Conservation (phyloP, 352 stramenopile genomes). For the Globisporangium splendens region DNA sequence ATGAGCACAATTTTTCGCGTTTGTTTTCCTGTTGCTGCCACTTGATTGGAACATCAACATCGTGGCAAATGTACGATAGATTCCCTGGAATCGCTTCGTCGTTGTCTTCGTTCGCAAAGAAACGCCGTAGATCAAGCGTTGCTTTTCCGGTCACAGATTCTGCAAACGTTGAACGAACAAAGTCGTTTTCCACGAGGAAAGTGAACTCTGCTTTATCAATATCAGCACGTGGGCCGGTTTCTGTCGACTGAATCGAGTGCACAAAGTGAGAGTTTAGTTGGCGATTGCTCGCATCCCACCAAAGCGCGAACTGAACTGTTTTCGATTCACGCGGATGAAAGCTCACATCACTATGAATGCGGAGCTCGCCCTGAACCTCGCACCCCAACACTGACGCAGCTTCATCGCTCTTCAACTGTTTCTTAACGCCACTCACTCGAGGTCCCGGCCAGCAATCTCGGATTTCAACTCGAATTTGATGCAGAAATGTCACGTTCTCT, state of each 20-base stretch:
- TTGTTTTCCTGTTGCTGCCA: conserved; percentile 2
- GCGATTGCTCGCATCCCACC: conserved; percentile 43
- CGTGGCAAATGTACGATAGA: background rate
- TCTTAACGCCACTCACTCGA: background rate
- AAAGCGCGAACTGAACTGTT: conserved; percentile 38
- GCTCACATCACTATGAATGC: conserved; percentile 7
- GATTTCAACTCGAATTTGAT: conserved; percentile 27
- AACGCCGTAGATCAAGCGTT: conserved; percentile 18
- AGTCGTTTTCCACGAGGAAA: conserved; percentile 23
- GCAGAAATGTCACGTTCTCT: background rate
- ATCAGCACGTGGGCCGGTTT: background rate
- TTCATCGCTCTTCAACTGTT: background rate
- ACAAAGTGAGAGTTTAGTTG: conserved; percentile 45
- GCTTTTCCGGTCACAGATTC: conserved; percentile 19
- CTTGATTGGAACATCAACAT: conserved; percentile 9
- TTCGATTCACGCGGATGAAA: conserved; percentile 8
- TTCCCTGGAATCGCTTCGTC: background rate
- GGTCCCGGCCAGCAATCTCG: conserved; percentile 19
- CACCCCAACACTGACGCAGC: conserved; percentile 26
- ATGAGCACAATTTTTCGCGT: background rate
- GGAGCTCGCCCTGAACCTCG: conserved; percentile 36
- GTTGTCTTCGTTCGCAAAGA: background rate
- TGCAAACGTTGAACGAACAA: conserved; percentile 15
- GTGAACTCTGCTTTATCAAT: conserved; percentile 17
- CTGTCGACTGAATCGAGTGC: conserved; percentile 23